These are phyloP conservation scores for Oryza rufipogon DNA, from an alignment of 176 grass and related monocot genomes.

Conservation along the genomic window DNA sequence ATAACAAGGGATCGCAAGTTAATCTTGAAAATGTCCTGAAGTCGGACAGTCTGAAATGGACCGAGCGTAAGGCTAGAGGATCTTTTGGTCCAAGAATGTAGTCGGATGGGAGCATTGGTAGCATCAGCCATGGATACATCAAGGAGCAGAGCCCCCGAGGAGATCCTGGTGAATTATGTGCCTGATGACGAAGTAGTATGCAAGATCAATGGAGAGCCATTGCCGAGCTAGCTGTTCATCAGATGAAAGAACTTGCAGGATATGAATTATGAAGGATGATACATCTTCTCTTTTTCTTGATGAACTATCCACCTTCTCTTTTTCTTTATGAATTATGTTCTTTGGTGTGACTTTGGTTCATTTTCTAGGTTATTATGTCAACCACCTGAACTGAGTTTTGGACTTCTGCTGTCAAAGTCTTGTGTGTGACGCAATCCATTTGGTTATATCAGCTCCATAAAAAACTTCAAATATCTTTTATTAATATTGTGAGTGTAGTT, in stretches of 20 bases:
- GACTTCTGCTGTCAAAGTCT: not conserved
- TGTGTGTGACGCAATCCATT: not conserved
- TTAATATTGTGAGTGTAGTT: not conserved
- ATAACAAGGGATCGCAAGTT: no score
- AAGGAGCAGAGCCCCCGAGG: no score
- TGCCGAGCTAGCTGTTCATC: conserved; percentile 43
- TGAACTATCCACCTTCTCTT: not conserved
- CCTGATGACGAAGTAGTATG: not conserved
- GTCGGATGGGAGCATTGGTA: no score
- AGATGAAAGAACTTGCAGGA: conserved; percentile 19
- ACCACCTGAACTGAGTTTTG: not conserved
- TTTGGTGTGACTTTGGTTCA: conserved; percentile 46
- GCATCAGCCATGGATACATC: no score
- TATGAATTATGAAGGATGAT: conserved; percentile 1
- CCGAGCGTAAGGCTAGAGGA: no score
- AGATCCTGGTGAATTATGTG: no score
- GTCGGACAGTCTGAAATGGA: no score
- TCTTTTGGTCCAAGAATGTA: no score
- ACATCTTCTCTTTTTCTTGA: no score
- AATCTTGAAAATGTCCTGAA: no score
- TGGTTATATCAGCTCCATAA: not conserved
- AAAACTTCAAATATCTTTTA: not conserved
- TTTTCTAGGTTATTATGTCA: conserved; percentile 27
- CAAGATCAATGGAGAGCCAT: conserved; percentile 35
- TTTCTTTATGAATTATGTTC: not conserved